A percentile compares a stretch with the other conserved stretches of the same genome.
These are phyloP conservation scores for Hortiboletus flavorubellus DNA, from an alignment of 768 basidiomycete species.

Conservation along the genomic window DNA sequence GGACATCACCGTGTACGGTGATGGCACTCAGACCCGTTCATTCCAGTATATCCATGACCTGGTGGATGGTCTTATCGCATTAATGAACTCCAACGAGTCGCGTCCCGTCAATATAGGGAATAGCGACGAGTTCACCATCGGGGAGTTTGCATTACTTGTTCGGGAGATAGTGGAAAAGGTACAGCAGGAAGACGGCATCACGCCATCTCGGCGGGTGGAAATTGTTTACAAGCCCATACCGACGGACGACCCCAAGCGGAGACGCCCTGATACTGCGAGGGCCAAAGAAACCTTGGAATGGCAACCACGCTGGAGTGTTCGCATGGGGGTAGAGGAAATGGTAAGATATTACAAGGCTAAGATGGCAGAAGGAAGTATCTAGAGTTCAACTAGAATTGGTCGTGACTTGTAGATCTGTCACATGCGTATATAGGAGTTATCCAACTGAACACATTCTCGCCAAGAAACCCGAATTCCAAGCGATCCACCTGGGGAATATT, in stretches of 20 bases:
- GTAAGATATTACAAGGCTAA: slow-evolving; percentile 89
- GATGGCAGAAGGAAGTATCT: slow-evolving; percentile 81
- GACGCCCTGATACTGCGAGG: slow-evolving; percentile 88
- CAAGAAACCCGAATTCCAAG: background rate
- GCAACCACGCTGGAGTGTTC: slow-evolving; percentile 92
- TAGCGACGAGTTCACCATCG: slow-evolving; percentile 92
- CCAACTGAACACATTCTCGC: background rate
- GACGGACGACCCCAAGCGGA: slow-evolving; percentile 90
- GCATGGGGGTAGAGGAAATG: slow-evolving; percentile 95
- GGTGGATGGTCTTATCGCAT: slow-evolving; percentile 84
- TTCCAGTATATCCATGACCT: slow-evolving; percentile 99
- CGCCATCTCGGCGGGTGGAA: slow-evolving; percentile 48
- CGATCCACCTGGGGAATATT: background rate
- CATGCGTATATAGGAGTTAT: background rate
- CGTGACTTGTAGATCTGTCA: background rate
- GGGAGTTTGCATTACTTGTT: slow-evolving; percentile 90
- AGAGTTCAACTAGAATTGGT: slow-evolving; percentile 43
- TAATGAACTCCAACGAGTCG: slow-evolving; percentile 94
- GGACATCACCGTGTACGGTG: slow-evolving; percentile 96
- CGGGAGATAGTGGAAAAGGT: slow-evolving; percentile 92
- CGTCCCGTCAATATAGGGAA: slow-evolving; percentile 98
- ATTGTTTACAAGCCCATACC: slow-evolving; percentile 82
- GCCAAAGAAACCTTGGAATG: slow-evolving; percentile 82
- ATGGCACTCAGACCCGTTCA: slow-evolving; percentile 89
- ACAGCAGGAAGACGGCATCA: slow-evolving; percentile 74